Conservation (phyloP, 192 early-diverging fungal species). For the Pecoramyces ruminantium region DNA sequence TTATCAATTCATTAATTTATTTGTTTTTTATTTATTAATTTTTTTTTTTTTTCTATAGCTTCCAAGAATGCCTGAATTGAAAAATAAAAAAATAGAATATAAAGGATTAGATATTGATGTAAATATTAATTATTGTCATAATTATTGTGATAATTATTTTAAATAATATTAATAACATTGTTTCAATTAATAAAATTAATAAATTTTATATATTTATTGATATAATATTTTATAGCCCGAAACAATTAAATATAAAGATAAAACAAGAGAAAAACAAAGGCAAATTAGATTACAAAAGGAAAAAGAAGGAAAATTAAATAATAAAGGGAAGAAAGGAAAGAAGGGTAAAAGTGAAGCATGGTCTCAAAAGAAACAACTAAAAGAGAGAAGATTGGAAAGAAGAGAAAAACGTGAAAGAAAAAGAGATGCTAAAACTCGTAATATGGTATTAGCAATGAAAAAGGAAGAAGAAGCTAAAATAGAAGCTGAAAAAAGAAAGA, state of each 20-base stretch:
- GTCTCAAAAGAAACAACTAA: slow-evolving; percentile 54
- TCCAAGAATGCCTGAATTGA: slow-evolving; percentile 90
- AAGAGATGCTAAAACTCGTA: slow-evolving; percentile 7
- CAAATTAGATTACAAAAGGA: slow-evolving; percentile 23
- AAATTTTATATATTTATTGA: no score
- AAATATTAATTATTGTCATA: slow-evolving; percentile 6
- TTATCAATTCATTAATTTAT: no score
- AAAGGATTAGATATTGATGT: slow-evolving; percentile 21
- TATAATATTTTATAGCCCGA: slow-evolving; percentile 20
- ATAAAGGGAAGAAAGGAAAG: background rate
- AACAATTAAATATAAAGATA: slow-evolving; percentile 49
- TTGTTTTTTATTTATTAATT: background rate
- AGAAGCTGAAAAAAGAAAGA: background rate
- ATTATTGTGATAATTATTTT: slow-evolving; percentile 2
- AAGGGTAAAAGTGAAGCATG: slow-evolving; percentile 27
- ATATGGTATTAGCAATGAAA: slow-evolving; percentile 10
- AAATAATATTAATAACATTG: no score
- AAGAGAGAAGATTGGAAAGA: slow-evolving; percentile 42
- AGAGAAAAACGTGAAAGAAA: slow-evolving; percentile 44
- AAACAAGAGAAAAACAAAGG: slow-evolving; percentile 49
- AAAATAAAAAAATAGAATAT: slow-evolving; percentile 20
- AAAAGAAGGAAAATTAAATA: slow-evolving; percentile 8
- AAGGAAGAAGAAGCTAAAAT: slow-evolving; percentile 2
- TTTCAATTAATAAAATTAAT: no score
- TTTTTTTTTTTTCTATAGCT: slow-evolving; percentile 14